These are phyloP conservation scores for Starmerella ratchasimensis DNA, from an alignment of 805 yeast genomes.

Conservation along the genomic window DNA sequence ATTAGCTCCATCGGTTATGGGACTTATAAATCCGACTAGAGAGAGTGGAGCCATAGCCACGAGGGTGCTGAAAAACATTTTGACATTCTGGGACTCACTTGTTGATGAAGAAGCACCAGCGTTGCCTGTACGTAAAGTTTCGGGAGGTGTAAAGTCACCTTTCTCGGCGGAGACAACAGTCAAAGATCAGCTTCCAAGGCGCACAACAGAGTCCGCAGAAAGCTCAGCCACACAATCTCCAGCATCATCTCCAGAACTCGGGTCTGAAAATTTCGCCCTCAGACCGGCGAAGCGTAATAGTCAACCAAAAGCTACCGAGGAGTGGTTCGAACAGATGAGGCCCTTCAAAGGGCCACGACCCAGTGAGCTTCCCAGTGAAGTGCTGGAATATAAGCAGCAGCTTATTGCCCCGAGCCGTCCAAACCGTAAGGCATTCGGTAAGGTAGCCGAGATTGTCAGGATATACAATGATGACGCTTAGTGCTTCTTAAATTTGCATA, in stretches of 20 bases:
- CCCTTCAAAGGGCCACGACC: slow-evolving; percentile 7
- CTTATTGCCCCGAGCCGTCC: slow-evolving; percentile 1
- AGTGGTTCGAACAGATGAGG: no score
- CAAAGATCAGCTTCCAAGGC: no score
- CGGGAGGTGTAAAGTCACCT: no score
- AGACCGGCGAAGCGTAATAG: no score
- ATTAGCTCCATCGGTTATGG: slow-evolving; percentile 43
- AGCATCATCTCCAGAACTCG: no score
- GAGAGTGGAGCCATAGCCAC: slow-evolving; percentile 39
- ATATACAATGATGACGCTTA: slow-evolving; percentile 13
- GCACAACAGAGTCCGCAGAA: no score
- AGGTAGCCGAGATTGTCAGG: slow-evolving; percentile 13
- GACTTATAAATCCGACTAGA: slow-evolving; percentile 35
- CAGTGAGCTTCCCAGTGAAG: slow-evolving; percentile 13
- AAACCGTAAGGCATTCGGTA: slow-evolving; percentile 12
- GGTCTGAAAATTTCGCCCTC: no score
- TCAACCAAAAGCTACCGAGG: no score
- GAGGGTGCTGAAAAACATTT: slow-evolving; percentile 39
- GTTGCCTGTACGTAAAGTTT: no score
- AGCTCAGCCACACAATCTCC: no score
- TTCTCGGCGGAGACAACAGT: no score
- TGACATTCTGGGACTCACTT: slow-evolving; percentile 30
- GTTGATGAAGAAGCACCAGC: no score
- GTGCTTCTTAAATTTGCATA: neutral
- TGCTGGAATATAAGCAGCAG: neutral